phyloP scores from a whole-genome alignment of 805 yeast species.

The Metschnikowia anglica region DNA sequence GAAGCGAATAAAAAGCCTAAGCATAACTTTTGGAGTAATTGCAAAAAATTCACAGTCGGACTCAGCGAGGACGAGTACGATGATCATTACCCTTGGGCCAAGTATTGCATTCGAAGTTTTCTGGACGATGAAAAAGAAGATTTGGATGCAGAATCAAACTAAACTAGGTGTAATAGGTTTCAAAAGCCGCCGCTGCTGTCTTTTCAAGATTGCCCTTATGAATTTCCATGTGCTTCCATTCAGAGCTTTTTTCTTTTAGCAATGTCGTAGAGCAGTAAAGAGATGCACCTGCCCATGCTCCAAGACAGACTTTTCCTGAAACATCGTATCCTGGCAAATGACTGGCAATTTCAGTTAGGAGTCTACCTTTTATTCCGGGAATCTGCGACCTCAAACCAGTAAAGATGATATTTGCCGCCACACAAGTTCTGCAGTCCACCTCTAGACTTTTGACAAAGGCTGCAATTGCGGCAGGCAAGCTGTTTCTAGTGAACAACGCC shows the following conservation, averaged over 20 bases:
- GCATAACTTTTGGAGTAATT: conserved; percentile 10
- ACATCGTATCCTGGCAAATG: conserved; percentile 5
- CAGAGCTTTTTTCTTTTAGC: conserved; percentile 11
- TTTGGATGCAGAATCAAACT: not conserved
- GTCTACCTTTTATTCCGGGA: conserved; percentile 12
- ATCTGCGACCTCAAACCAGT: conserved; percentile 10
- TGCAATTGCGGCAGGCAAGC: conserved; percentile 6
- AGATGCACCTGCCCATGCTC: conserved; percentile 23
- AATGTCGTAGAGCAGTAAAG: conserved; percentile 21
- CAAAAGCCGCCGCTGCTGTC: conserved; percentile 2
- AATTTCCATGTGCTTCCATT: conserved; percentile 19
- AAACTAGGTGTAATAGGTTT: not conserved
- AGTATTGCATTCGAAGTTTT: conserved; percentile 7
- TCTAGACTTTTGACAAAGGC: conserved; percentile 3
- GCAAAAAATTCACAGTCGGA: conserved; percentile 13
- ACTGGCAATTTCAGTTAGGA: conserved; percentile 9
- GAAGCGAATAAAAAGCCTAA: conserved; percentile 2
- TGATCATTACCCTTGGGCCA: conserved; percentile 21
- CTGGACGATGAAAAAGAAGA: conserved; percentile 7
- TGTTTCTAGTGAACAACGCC: not conserved
- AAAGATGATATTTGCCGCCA: conserved; percentile 14
- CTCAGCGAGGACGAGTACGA: conserved; percentile 18
- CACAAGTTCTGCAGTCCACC: conserved; percentile 14
- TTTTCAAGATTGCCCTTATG: conserved; percentile 7
- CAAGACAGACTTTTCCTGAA: conserved; percentile 15